Conservation (phyloP, 768 basidiomycete genomes). For the Rhizopogon vulgaris region DNA sequence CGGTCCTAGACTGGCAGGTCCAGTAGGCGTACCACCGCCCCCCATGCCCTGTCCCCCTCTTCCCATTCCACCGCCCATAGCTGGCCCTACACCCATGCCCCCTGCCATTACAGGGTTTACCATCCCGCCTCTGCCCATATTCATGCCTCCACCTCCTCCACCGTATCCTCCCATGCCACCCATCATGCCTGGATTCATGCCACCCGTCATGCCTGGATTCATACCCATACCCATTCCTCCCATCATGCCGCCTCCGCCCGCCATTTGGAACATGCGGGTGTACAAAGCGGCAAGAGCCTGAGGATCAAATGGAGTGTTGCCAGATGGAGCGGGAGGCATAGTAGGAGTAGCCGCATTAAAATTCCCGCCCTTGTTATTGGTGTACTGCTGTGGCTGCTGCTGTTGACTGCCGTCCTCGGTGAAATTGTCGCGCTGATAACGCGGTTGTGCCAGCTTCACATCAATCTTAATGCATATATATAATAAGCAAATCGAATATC, state of each 20-base stretch:
- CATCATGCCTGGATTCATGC: slow-evolving; percentile 21
- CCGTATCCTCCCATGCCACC: slow-evolving; percentile 29
- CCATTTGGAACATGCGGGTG: slow-evolving; percentile 91
- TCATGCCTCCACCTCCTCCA: slow-evolving; percentile 25
- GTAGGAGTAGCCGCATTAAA: slow-evolving; percentile 25
- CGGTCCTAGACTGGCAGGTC: slow-evolving; percentile 40
- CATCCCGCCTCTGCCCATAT: slow-evolving; percentile 29
- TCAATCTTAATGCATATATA: slow-evolving; percentile 61
- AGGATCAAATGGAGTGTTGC: slow-evolving; percentile 77
- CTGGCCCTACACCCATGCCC: slow-evolving; percentile 30
- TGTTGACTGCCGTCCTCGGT: slow-evolving; percentile 37
- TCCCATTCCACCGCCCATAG: slow-evolving; percentile 35
- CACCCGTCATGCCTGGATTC: background rate
- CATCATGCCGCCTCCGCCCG: slow-evolving; percentile 46
- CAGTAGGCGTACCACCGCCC: slow-evolving; percentile 28
- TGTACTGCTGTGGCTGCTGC: slow-evolving; percentile 12
- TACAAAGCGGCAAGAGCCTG: slow-evolving; percentile 90
- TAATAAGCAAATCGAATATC: background rate
- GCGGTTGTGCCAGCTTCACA: slow-evolving; percentile 92
- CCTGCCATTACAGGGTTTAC: slow-evolving; percentile 24
- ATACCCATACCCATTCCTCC: slow-evolving; percentile 37
- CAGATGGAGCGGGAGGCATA: slow-evolving; percentile 23
- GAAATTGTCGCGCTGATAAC: slow-evolving; percentile 68
- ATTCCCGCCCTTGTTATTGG: slow-evolving; percentile 29
- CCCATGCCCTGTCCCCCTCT: slow-evolving; percentile 34